phyloP scores from a whole-genome alignment of 2,329 filamentous ascomycete species.

The Pseudocercospora eumusae region DNA sequence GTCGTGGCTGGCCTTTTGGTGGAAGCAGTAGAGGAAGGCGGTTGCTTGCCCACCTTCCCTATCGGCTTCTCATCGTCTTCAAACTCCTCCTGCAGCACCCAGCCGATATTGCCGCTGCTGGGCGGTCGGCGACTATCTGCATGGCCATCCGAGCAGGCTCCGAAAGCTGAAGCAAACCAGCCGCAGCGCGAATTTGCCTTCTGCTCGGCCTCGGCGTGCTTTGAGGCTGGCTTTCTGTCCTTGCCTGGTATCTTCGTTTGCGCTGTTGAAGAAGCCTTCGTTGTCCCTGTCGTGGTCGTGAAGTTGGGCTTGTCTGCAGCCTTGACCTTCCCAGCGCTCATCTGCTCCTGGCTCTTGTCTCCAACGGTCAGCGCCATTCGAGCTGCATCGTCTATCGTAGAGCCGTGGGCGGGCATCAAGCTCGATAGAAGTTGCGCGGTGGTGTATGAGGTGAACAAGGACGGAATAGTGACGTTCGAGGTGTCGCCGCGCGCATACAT shows the following conservation, averaged over 20 bases:
- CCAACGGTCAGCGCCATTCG: conserved; percentile 50
- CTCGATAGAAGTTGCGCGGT: conserved; percentile 91
- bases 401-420: conserved; percentile 69
- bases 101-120: conserved; percentile 72
- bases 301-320: conserved; percentile 34
- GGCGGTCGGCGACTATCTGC: conserved; percentile 63
- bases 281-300: conserved; percentile 30
- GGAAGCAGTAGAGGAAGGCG: conserved; percentile 34
- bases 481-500: conserved; percentile 99
- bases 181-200: conserved; percentile 26
- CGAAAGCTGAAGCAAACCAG: conserved; percentile 51
- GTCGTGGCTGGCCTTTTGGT: conserved; percentile 39
- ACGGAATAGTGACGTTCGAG: conserved; percentile 90
- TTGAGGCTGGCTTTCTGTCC: conserved; percentile 34
- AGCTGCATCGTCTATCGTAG: conserved; percentile 46
- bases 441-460: conserved; percentile 91
- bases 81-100: conserved; percentile 69
- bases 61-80: conserved; percentile 58
- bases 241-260: conserved; percentile 19
- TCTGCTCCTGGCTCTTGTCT: conserved; percentile 26
- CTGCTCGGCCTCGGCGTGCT: conserved; percentile 16
- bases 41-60: conserved; percentile 27
- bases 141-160: conserved; percentile 18
- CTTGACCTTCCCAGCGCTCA: conserved; percentile 16
- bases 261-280: conserved; percentile 26